Conservation (phyloP, 2,329 filamentous ascomycete genomes). For the Fusarium sp. region DNA sequence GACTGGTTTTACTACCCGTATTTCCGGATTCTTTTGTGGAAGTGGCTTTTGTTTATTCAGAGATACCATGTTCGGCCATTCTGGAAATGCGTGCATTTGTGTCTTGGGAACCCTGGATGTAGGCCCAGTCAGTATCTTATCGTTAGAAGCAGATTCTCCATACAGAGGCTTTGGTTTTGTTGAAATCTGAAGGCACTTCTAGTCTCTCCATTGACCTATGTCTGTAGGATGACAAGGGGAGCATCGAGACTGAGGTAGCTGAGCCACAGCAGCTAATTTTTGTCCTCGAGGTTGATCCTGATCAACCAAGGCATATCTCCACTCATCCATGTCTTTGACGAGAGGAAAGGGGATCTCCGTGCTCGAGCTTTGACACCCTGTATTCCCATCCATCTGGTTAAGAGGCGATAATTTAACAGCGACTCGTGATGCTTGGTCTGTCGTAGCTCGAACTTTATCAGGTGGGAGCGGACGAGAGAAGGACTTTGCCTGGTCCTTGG, state of each 20-base stretch:
- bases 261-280: slow-evolving; percentile 24
- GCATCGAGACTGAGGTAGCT: slow-evolving; percentile 32
- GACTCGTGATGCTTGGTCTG: slow-evolving; percentile 3
- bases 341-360: slow-evolving; percentile 50
- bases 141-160: not conserved
- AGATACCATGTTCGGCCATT: slow-evolving; percentile 19
- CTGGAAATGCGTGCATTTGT: slow-evolving; percentile 22
- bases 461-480: slow-evolving; percentile 12
- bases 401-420: slow-evolving; percentile 16
- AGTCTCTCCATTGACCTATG: slow-evolving; percentile 37
- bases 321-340: slow-evolving; percentile 47
- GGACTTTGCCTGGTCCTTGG: slow-evolving; percentile 56
- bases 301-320: slow-evolving; percentile 51
- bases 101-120: slow-evolving; percentile 23
- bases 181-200: slow-evolving; percentile 34
- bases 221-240: slow-evolving; percentile 47
- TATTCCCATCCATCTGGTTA: slow-evolving; percentile 48
- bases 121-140: slow-evolving; percentile 13
- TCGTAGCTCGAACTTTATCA: slow-evolving; percentile 18
- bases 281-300: slow-evolving; percentile 42
- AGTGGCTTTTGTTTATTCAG: slow-evolving; percentile 7
- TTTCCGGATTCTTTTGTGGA: not conserved
- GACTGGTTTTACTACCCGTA: not conserved
- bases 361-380: slow-evolving; percentile 41
- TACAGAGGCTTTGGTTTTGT: slow-evolving; percentile 28